Evolutionary conservation across 805 yeast genomes (phyloP).

Genomic region (Saccharomycopsis oosterbeekiorum): DNA sequence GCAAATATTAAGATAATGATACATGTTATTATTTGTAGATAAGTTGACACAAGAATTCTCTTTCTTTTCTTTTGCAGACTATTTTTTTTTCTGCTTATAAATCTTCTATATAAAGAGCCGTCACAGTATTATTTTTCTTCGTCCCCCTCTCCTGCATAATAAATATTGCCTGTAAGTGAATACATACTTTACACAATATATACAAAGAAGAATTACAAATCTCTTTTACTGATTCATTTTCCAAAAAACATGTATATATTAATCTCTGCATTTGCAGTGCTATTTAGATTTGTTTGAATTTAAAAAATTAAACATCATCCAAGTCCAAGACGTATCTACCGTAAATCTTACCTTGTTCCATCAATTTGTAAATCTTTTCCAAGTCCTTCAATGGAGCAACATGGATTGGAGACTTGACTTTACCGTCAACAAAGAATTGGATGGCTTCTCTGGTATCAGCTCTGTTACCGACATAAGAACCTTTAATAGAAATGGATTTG

Average conservation of each 20-base stretch:
- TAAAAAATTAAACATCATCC: constrained; percentile 5
- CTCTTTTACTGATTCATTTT: too few species aligned
- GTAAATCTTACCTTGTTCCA: constrained; percentile 49
- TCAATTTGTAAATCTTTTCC: constrained; percentile 42
- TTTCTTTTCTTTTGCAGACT: too few species aligned
- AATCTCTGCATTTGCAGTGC: too few species aligned
- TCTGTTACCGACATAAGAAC: constrained; percentile 84
- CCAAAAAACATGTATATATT: too few species aligned
- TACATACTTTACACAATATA: neutral
- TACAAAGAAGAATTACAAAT: too few species aligned
- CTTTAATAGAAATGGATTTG: constrained; percentile 58
- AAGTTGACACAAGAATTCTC: too few species aligned
- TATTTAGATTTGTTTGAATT: neutral
- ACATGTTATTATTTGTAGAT: neutral
- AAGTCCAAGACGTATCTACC: constrained; percentile 81
- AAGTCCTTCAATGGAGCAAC: constrained; percentile 47
- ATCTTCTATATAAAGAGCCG: too few species aligned
- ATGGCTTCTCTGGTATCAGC: constrained; percentile 70
- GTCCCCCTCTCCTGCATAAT: too few species aligned
- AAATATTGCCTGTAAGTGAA: neutral
- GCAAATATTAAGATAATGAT: neutral
- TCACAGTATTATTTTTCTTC: too few species aligned
- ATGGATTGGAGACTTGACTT: constrained; percentile 53
- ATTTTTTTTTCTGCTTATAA: too few species aligned
- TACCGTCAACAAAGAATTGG: constrained; percentile 60